These are phyloP conservation scores for Yamadazyma sp. DNA, from an alignment of 1,139 yeast genomes.

Conservation along the genomic window DNA sequence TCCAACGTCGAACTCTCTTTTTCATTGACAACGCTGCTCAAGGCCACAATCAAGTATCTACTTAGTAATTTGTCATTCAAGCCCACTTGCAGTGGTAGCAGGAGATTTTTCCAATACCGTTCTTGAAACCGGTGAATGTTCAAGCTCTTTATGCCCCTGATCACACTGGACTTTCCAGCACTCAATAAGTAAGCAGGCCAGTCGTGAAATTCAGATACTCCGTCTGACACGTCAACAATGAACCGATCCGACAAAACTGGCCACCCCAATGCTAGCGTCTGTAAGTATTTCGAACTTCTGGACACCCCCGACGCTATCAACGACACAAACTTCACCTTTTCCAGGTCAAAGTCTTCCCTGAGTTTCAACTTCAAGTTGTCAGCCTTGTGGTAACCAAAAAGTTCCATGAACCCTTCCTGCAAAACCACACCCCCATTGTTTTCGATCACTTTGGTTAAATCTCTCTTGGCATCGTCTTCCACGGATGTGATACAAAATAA, in stretches of 20 bases:
- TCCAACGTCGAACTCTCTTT: constrained; percentile 35
- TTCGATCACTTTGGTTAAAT: constrained; percentile 35
- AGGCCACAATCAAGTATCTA: constrained; percentile 30
- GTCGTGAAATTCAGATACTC: constrained; percentile 19
- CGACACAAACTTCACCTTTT: constrained; percentile 55
- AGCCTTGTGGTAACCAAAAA: constrained; percentile 21
- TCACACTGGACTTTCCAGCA: constrained; percentile 59
- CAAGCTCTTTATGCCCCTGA: constrained; percentile 37
- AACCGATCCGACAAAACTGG: constrained; percentile 70
- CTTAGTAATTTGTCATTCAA: constrained; percentile 38
- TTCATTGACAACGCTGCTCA: constrained; percentile 21
- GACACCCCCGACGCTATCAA: constrained; percentile 57
- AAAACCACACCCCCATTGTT: constrained; percentile 55
- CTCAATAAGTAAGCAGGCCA: constrained; percentile 67
- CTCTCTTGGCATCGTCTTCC: constrained; percentile 36
- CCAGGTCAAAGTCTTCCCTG: constrained; percentile 5
- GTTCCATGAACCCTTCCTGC: constrained; percentile 46
- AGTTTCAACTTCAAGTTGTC: constrained; percentile 5
- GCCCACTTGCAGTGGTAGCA: constrained; percentile 35
- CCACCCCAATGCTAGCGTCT: constrained; percentile 86
- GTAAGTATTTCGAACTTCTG: constrained; percentile 78
- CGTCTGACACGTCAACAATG: constrained; percentile 52
- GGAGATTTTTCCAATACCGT: constrained; percentile 23
- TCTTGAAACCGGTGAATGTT: constrained; percentile 42
- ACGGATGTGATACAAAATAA: constrained; percentile 41